phyloP scores from a whole-genome alignment of 768 basidiomycete species.

The Lactarius indigo region DNA sequence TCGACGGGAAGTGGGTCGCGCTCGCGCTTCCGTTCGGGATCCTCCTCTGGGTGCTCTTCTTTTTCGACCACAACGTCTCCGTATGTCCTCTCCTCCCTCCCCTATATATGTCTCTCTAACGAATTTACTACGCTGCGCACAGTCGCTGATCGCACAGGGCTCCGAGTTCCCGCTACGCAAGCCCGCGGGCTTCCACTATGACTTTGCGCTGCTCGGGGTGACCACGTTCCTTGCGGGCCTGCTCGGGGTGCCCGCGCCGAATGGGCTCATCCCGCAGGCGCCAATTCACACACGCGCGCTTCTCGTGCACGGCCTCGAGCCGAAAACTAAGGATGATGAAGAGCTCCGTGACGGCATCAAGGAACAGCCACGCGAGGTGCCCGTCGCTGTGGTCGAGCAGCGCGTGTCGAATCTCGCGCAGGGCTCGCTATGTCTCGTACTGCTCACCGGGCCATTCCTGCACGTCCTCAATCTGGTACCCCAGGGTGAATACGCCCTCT shows the following conservation, averaged over 20 bases:
- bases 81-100: slow-evolving; percentile 41
- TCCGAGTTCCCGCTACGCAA: slow-evolving; percentile 87
- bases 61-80: slow-evolving; percentile 94
- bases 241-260: slow-evolving; percentile 84
- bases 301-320: slow-evolving; percentile 54
- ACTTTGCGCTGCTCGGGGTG: slow-evolving; percentile 88
- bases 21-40: slow-evolving; percentile 88
- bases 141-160: slow-evolving; percentile 92
- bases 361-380: slow-evolving; percentile 42
- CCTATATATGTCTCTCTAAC: neutral
- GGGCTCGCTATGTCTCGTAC: slow-evolving; percentile 71
- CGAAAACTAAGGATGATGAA: slow-evolving; percentile 32
- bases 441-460: slow-evolving; percentile 79
- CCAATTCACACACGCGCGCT: slow-evolving; percentile 91
- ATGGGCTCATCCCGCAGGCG: slow-evolving; percentile 81
- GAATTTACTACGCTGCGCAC: neutral
- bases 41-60: slow-evolving; percentile 86
- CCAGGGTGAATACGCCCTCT: slow-evolving; percentile 37
- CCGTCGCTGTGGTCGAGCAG: slow-evolving; percentile 83
- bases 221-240: slow-evolving; percentile 87
- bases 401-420: slow-evolving; percentile 89
- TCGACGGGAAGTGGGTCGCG: slow-evolving; percentile 85
- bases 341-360: slow-evolving; percentile 34
- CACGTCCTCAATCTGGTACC: slow-evolving; percentile 79
- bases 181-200: slow-evolving; percentile 82